Percentiles rank a stretch among this genome's conserved stretches.
Evolutionary conservation across 148 eudicot species (phyloP).

Genomic region (Arbutus unedo): DNA sequence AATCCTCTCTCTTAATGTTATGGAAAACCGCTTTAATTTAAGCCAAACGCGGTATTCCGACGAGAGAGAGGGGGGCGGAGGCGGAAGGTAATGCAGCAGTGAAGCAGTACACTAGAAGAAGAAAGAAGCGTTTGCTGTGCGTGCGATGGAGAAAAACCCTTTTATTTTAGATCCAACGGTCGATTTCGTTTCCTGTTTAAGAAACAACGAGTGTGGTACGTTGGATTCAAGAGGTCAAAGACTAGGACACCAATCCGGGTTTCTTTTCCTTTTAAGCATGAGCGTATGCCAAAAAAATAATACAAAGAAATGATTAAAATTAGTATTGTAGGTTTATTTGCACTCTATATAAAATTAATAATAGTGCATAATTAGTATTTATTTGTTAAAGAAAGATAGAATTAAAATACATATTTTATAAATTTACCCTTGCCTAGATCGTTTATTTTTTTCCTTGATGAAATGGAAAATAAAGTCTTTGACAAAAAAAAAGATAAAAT

Average conservation of each 20-base stretch:
- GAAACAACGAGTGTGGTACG: background rate
- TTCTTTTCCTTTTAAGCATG: no score
- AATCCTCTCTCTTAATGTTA: background rate
- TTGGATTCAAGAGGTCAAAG: background rate
- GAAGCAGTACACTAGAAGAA: background rate
- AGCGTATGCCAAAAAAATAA: no score
- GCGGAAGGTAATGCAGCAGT: background rate
- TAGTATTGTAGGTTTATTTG: no score
- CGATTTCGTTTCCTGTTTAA: background rate
- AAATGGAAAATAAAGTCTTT: no score
- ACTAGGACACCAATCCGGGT: background rate
- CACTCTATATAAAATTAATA: no score
- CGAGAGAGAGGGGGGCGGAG: background rate
- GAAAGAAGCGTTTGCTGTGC: background rate
- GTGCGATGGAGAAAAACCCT: background rate
- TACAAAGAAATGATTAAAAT: no score
- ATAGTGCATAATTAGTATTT: no score
- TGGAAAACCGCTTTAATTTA: background rate
- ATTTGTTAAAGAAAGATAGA: no score
- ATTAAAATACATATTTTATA: no score
- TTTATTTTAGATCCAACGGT: background rate
- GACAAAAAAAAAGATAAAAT: no score
- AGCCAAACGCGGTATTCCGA: background rate
- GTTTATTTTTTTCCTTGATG: no score
- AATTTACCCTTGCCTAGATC: no score